Conservation (phyloP, 2,329 filamentous ascomycete genomes). For the Eutypella sp. region DNA sequence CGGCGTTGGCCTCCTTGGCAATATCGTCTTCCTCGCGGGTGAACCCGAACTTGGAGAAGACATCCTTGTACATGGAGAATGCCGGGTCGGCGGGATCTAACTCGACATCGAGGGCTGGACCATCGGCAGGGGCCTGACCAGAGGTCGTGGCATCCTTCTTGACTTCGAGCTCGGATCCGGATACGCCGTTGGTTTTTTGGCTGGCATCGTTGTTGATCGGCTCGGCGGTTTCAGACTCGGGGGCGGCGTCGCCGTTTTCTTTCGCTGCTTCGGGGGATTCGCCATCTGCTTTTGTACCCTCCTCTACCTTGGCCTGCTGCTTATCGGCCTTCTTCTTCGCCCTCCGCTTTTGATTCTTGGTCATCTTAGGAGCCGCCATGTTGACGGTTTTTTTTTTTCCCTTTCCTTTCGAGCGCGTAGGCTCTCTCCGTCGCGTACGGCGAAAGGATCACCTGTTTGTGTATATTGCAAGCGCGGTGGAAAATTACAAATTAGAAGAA, state of each 20-base stretch:
- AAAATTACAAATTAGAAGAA: not conserved
- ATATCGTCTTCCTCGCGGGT: slow-evolving; percentile 57
- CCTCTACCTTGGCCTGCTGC: slow-evolving; percentile 61
- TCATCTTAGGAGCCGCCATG: slow-evolving; percentile 68
- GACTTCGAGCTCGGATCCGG: slow-evolving; percentile 35
- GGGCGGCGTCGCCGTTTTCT: slow-evolving; percentile 22
- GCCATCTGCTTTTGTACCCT: slow-evolving; percentile 27
- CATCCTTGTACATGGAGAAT: slow-evolving; percentile 76
- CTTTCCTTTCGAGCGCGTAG: slow-evolving; percentile 5
- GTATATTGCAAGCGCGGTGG: not conserved
- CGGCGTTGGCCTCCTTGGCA: slow-evolving; percentile 59
- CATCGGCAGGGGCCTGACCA: slow-evolving; percentile 37
- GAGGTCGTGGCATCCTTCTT: slow-evolving; percentile 34
- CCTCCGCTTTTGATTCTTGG: slow-evolving; percentile 90
- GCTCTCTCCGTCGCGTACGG: not conserved
- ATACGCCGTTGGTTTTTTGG: slow-evolving; percentile 18
- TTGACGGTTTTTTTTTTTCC: slow-evolving; percentile 28
- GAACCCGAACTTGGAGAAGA: slow-evolving; percentile 75
- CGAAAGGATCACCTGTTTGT: not conserved
- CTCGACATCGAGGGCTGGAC: slow-evolving; percentile 42
- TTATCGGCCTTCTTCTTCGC: slow-evolving; percentile 94
- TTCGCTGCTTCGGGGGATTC: slow-evolving; percentile 32
- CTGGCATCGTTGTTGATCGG: slow-evolving; percentile 15
- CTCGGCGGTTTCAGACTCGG: slow-evolving; percentile 18
- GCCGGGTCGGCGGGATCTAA: slow-evolving; percentile 67